Evolutionary conservation across 306 rosid species (phyloP).

Genomic region (Prunus campanulata): DNA sequence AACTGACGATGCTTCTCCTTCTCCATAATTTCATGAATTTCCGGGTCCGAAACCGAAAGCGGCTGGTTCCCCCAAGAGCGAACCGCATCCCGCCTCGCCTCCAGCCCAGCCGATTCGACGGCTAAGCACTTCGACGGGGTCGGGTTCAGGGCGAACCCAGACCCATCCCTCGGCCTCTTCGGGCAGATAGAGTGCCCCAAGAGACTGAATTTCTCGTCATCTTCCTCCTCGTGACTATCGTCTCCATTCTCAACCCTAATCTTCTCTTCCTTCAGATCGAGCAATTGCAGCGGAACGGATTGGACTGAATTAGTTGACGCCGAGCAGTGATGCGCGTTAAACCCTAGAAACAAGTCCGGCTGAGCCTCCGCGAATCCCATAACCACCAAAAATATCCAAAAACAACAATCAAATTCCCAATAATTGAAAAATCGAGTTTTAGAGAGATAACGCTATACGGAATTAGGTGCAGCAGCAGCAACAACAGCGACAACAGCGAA

Average conservation of each 20-base stretch:
- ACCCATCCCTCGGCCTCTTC: slow-evolving; percentile 54
- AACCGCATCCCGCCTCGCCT: slow-evolving; percentile 52
- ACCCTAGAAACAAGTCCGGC: slow-evolving; percentile 56
- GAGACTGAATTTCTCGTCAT: slow-evolving; percentile 49
- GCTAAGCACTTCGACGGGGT: slow-evolving; percentile 44
- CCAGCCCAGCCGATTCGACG: slow-evolving; percentile 42
- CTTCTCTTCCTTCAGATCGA: slow-evolving; percentile 36
- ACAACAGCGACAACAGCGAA: slow-evolving; percentile 45
- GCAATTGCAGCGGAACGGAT: slow-evolving; percentile 30
- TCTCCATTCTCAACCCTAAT: slow-evolving; percentile 31
- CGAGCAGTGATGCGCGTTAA: slow-evolving; percentile 34
- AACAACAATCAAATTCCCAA: not conserved
- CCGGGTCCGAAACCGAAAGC: slow-evolving; percentile 64
- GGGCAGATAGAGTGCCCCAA: slow-evolving; percentile 52
- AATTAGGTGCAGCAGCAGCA: slow-evolving; percentile 40
- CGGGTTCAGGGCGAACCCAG: slow-evolving; percentile 14
- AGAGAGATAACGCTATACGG: not conserved
- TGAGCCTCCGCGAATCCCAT: slow-evolving; percentile 48
- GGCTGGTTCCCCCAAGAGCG: slow-evolving; percentile 73
- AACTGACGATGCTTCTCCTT: slow-evolving; percentile 76
- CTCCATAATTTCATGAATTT: slow-evolving; percentile 67
- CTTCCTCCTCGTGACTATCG: slow-evolving; percentile 13
- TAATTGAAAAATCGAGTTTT: too few relatives aligned
- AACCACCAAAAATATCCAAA: not conserved
- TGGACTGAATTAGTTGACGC: slow-evolving; percentile 19